A percentile compares a stretch with the other conserved stretches of the same genome.
Evolutionary conservation across 768 basidiomycete genomes (phyloP).

Genomic region (Goffeauzyma gilvescens): DNA sequence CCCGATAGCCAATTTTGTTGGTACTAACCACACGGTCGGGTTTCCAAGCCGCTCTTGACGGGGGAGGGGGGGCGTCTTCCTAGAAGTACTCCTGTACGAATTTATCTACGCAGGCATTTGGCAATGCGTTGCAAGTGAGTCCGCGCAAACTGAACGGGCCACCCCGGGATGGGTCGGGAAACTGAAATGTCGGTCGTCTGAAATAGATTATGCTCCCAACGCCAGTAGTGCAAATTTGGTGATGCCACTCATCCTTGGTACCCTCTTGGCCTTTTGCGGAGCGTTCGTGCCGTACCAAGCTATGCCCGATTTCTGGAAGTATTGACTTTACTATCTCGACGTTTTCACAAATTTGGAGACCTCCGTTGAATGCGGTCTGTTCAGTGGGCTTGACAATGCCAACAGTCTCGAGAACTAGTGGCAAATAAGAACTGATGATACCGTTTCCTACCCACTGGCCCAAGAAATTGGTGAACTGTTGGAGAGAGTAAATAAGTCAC

Average conservation of each 20-base stretch:
- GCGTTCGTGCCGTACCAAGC: constrained; percentile 7
- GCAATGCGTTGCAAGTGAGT: constrained; percentile 6
- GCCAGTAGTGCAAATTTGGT: constrained; percentile 23
- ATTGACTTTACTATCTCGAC: constrained; percentile 22
- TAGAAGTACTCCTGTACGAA: constrained; percentile 27
- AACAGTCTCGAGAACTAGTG: too few species aligned
- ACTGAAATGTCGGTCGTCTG: neutral
- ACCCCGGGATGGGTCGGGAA: neutral
- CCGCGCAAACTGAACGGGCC: neutral
- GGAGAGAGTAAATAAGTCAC: too few species aligned
- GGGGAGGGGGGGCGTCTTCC: constrained; percentile 23
- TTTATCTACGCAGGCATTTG: constrained; percentile 29
- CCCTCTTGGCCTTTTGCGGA: constrained; percentile 6
- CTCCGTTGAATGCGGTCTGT: neutral
- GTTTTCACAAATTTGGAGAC: constrained; percentile 6
- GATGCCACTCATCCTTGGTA: constrained; percentile 23
- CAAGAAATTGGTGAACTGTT: too few species aligned
- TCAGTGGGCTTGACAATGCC: constrained; percentile 10
- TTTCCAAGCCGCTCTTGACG: constrained; percentile 22
- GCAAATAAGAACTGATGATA: too few species aligned
- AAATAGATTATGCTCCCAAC: constrained; percentile 28
- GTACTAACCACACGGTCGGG: constrained; percentile 19
- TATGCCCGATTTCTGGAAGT: constrained; percentile 14
- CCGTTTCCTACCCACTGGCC: too few species aligned
- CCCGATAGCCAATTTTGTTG: constrained; percentile 11